A percentile compares a stretch with the other conserved stretches of the same genome.
phyloP scores from a whole-genome alignment of 139 green algal species.

The Picochlorum sp. region DNA sequence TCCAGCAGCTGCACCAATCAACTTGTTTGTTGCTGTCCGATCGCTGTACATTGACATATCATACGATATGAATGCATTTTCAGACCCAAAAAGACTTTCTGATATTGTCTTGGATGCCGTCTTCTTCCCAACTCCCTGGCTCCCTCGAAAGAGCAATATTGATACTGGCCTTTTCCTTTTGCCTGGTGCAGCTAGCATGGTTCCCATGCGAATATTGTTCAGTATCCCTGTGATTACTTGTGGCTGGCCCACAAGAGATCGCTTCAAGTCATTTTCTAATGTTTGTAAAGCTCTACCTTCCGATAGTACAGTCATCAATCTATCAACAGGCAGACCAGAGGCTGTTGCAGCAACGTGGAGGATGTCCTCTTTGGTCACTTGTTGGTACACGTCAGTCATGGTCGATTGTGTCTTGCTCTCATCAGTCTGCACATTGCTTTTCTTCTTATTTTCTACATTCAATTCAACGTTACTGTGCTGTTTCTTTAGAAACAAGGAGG shows the following conservation, averaged over 20 bases:
- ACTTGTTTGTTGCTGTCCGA: constrained; percentile 52
- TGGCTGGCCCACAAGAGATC: constrained; percentile 49
- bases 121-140: constrained; percentile 64
- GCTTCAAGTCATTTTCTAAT: constrained; percentile 43
- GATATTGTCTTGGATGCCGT: constrained; percentile 58
- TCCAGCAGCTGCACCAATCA: constrained; percentile 74
- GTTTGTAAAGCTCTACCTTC: constrained; percentile 21
- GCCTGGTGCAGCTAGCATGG: constrained; percentile 25
- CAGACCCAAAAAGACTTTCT: constrained; percentile 44
- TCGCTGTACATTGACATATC: constrained; percentile 58
- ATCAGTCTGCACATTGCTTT: too few relatives aligned
- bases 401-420: too few relatives aligned
- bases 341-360: constrained; percentile 44
- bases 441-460: too few relatives aligned
- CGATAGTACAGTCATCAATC: constrained; percentile 20
- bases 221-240: constrained; percentile 40
- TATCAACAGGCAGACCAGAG: constrained; percentile 38
- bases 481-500: too few relatives aligned
- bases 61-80: constrained; percentile 36
- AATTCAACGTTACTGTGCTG: too few relatives aligned
- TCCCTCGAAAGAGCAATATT: constrained; percentile 64
- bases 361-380: constrained; percentile 20
- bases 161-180: constrained; percentile 43
- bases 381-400: too few relatives aligned
- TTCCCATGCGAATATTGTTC: constrained; percentile 43